Conservation (phyloP, 306 rosid genomes). For the Medicago ruthenica region DNA sequence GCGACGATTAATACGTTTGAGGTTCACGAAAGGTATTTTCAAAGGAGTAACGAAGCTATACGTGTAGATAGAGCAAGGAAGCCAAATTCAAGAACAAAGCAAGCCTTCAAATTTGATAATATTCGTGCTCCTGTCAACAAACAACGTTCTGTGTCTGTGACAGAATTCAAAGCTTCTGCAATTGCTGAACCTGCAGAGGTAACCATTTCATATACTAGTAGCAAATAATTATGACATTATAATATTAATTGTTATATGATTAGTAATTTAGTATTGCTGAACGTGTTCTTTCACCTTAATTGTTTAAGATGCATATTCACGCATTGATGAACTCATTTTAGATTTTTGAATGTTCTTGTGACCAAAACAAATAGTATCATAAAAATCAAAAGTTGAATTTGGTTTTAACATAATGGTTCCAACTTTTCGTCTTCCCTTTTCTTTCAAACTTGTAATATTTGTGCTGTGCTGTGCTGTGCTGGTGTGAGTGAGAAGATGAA, state of each 20-base stretch:
- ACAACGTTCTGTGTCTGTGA: neutral
- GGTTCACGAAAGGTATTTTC: constrained; percentile 42
- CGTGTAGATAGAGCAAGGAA: constrained; percentile 42
- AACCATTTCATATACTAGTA: neutral
- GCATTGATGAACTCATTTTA: neutral
- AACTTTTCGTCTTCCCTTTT: neutral
- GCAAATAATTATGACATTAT: neutral
- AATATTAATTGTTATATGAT: no score
- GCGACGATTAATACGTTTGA: constrained; percentile 6
- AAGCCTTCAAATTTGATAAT: constrained; percentile 30
- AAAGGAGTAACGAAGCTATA: neutral
- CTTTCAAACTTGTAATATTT: neutral
- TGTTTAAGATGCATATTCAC: neutral
- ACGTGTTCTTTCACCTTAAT: no score
- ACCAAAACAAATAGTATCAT: constrained; percentile 33
- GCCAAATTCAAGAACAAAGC: constrained; percentile 4
- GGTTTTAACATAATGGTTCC: constrained; percentile 24
- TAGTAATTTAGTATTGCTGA: no score
- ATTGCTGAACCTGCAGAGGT: constrained; percentile 43
- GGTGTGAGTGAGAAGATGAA: neutral
- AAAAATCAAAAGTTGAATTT: neutral
- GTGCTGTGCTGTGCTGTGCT: neutral
- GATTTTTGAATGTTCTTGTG: neutral
- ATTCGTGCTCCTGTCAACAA: neutral
- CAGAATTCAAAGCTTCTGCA: constrained; percentile 29